A percentile compares a stretch with the other conserved stretches of the same genome.
Conservation (phyloP, 768 basidiomycete species). For the Dictyophora rubrovolvata region DNA sequence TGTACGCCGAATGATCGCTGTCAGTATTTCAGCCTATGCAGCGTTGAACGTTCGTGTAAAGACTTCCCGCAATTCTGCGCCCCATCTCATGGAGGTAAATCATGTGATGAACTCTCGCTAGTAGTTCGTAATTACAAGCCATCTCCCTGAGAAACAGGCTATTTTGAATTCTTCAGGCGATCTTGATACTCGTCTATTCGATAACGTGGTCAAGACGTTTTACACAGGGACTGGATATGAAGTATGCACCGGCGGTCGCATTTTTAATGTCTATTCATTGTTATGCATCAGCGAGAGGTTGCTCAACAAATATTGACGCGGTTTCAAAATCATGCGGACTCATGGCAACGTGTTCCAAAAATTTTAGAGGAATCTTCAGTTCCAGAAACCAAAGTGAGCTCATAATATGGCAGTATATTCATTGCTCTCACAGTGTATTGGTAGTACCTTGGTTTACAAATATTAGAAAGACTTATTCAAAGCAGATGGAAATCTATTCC, state of each 20-base stretch:
- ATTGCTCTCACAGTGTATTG: slow-evolving; percentile 2
- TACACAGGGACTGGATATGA: slow-evolving; percentile 79
- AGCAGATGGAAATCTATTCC: slow-evolving; percentile 96
- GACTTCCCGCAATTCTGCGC: too few relatives aligned
- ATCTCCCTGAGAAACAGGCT: slow-evolving; percentile 34
- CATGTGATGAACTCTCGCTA: too few relatives aligned
- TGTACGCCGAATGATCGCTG: too few relatives aligned
- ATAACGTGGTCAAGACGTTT: slow-evolving; percentile 88
- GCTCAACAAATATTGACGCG: slow-evolving; percentile 93
- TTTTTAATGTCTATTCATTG: slow-evolving; percentile 9
- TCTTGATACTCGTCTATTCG: slow-evolving; percentile 82
- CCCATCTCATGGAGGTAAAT: too few relatives aligned
- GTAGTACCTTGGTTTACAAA: slow-evolving; percentile 94
- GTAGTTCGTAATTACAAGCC: too few relatives aligned
- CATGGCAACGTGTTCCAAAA: slow-evolving; percentile 95
- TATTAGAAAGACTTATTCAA: slow-evolving; percentile 88
- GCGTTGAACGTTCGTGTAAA: too few relatives aligned
- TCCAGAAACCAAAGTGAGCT: slow-evolving; percentile 71
- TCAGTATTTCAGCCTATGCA: too few relatives aligned
- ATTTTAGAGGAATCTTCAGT: slow-evolving; percentile 79
- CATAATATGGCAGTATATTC: not conserved
- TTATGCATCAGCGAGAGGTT: slow-evolving; percentile 65
- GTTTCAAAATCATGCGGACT: slow-evolving; percentile 91
- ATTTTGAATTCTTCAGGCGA: slow-evolving; percentile 90
- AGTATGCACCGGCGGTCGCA: slow-evolving; percentile 36